Base-by-base conservation (phyloP, 495 filamentous ascomycete genomes). In the Immersiella caudata region DNA sequence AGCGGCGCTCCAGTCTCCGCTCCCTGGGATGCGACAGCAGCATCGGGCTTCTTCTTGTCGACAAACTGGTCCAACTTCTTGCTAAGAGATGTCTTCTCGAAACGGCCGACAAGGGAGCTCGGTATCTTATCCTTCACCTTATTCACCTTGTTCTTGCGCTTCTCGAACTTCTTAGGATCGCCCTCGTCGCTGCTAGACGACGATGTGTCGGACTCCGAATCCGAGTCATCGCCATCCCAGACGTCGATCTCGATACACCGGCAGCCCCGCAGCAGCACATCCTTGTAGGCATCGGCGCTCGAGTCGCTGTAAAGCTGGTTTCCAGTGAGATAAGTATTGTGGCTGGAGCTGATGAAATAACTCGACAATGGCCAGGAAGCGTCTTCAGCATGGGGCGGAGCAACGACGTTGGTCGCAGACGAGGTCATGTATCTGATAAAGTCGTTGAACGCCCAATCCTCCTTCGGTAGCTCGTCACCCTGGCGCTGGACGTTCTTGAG, bases 231-330 rank as follows among this genome's bases (percentile, higher is more conserved):
- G 14, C 94, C 94, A 74, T 98, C 91, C 92, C 93, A 97, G 8
- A 97, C 93, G 71, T 98, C 94, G 67, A 98, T 93, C 79, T 97
- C 94, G 60, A 97, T 91, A 67, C 93, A 97, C 20, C 94, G 88
- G 68, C 94, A 95, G n/a, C 94, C 93, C 24, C 88, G 85, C 11
- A 88, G 78, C 36, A 97, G 85, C 73, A 95, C 93, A 73, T 90
- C 90, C 68, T 86, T 91, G 80, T 97, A 98, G 21, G 91, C 89
- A 60, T 90, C 90, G 1, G 89, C 88, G 65, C 90, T 93, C 35
- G 91, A 88, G 65, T 91, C 87, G 68, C 93, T 93, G 65, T 88
- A 95, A 11, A 98, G 83, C 79, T 98, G 94, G 74, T 97, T 94
- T 0, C 94, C 94, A 0, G 90, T 93, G 67, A 98, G 83, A 72